Percentiles rank a stretch among this genome's conserved stretches.
Conservation (phyloP, 495 filamentous ascomycete species). For the Penicillium fimorum region DNA sequence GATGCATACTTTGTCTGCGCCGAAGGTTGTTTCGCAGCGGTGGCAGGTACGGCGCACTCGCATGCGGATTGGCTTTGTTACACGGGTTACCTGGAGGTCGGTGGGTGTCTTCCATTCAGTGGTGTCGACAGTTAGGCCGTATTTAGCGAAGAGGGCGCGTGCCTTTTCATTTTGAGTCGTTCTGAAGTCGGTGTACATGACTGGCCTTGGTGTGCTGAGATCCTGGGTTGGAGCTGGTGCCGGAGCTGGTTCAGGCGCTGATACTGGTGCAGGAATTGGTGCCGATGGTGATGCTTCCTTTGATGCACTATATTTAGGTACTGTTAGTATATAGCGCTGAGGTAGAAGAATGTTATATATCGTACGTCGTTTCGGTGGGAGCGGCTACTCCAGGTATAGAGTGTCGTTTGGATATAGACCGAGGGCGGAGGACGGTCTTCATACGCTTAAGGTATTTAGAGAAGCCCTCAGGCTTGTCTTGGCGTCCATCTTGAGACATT, state of each 20-base stretch:
- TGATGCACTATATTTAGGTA: not conserved
- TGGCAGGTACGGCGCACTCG: constrained; percentile 83
- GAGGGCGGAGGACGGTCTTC: constrained; percentile 60
- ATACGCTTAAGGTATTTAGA: constrained; percentile 62
- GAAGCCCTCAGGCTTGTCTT: constrained; percentile 61
- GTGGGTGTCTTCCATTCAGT: constrained; percentile 63
- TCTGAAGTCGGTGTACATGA: constrained; percentile 34
- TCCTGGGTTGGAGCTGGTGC: constrained; percentile 18
- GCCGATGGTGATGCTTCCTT: not conserved
- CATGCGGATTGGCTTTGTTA: constrained; percentile 90
- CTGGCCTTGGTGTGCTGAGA: constrained; percentile 24
- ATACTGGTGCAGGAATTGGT: not conserved
- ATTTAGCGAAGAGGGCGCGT: constrained; percentile 69
- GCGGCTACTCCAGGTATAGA: constrained; percentile 20
- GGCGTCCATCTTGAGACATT: constrained; percentile 37
- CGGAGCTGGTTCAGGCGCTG: constrained; percentile 13
- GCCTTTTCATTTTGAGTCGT: constrained; percentile 63
- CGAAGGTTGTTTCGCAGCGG: constrained; percentile 70
- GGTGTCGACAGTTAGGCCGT: constrained; percentile 67
- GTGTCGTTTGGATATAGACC: constrained; percentile 43
- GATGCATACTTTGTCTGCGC: constrained; percentile 64
- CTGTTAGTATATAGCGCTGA: constrained; percentile 10
- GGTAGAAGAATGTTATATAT: constrained; percentile 17
- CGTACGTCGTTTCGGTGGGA: constrained; percentile 30
- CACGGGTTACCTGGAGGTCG: constrained; percentile 61